Evolutionary conservation across 139 green algal genomes (phyloP).

Genomic region (Medakamo hakoo): DNA sequence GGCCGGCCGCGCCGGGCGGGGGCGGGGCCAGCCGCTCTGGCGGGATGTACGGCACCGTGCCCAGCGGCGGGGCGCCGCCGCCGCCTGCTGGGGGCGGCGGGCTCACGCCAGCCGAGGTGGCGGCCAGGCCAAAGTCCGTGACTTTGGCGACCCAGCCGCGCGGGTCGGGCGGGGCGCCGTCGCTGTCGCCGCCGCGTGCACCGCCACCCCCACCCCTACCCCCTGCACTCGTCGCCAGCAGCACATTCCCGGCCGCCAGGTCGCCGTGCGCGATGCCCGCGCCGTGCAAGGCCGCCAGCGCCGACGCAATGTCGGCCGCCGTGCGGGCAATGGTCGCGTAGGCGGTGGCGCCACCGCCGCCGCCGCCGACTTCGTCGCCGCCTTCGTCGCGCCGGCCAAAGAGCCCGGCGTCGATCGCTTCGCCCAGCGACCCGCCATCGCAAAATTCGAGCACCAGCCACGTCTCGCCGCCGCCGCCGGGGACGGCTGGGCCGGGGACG

Average conservation of each 20-base stretch:
- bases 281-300: background rate
- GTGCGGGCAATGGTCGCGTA: background rate
- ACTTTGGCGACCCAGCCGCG: background rate
- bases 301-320: background rate
- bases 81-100: background rate
- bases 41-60: background rate
- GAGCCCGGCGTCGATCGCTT: background rate
- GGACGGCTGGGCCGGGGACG: too few relatives aligned
- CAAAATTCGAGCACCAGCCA: background rate
- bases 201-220: background rate
- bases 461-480: background rate
- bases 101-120: background rate
- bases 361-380: background rate
- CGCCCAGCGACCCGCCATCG: background rate
- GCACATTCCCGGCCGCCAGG: background rate
- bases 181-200: background rate
- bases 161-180: too few relatives aligned
- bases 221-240: background rate
- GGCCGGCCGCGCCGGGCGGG: too few relatives aligned
- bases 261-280: background rate
- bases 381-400: background rate
- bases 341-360: background rate
- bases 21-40: background rate
- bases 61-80: too few relatives aligned
- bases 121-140: background rate